Evolutionary conservation across 179 eudicot species (phyloP).

Genomic region (Monotropa hypopitys): DNA sequence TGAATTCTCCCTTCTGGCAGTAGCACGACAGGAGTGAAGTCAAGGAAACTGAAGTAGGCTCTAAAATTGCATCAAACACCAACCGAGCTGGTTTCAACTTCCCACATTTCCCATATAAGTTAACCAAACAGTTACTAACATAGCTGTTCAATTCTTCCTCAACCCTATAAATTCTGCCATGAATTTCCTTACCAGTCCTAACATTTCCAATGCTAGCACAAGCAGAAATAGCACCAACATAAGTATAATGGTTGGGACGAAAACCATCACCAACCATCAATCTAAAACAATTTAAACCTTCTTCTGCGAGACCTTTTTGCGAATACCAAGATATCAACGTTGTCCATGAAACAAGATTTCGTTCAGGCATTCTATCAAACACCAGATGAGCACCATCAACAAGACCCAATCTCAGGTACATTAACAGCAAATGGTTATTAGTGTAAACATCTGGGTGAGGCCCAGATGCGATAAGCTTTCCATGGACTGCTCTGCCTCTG

Average conservation of each 20-base stretch:
- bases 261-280: constrained; percentile 23
- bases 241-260: constrained; percentile 21
- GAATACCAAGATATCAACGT: constrained; percentile 26
- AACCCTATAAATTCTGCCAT: constrained; percentile 22
- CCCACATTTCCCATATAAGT: constrained; percentile 38
- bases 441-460: constrained; percentile 19
- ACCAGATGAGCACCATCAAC: constrained; percentile 21
- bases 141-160: constrained; percentile 17
- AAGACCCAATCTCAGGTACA: constrained; percentile 17
- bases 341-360: constrained; percentile 29
- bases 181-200: constrained; percentile 28
- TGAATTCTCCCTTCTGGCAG: constrained; percentile 23
- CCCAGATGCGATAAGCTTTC: constrained; percentile 20
- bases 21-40: constrained; percentile 22
- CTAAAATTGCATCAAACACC: constrained; percentile 24
- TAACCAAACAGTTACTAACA: constrained; percentile 27
- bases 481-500: constrained; percentile 26
- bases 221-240: constrained; percentile 26
- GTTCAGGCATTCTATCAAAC: constrained; percentile 27
- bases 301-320: constrained; percentile 18
- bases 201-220: constrained; percentile 18
- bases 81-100: constrained; percentile 17
- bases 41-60: constrained; percentile 25
- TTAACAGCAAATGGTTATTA: constrained; percentile 20
- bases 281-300: constrained; percentile 20